phyloP scores from a whole-genome alignment of 2,329 filamentous ascomycete genomes.

The Emergomyces orientalis region DNA sequence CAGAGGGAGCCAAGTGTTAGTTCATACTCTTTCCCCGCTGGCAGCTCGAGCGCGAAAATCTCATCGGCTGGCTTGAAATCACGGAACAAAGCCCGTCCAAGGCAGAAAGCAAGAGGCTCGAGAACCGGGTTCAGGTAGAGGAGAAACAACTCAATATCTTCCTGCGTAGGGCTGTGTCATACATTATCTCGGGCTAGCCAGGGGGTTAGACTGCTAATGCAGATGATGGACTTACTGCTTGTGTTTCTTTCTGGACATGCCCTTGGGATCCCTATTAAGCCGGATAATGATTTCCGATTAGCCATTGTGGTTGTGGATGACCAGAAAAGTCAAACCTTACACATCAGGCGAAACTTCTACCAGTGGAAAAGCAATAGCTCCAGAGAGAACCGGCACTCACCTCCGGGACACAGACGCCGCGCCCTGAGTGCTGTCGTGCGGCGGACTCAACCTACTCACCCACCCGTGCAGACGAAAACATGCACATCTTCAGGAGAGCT shows the following conservation, averaged over 20 bases:
- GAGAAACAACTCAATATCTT: neutral
- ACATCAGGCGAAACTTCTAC: neutral
- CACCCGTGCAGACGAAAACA: too few relatives aligned
- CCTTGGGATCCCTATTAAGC: neutral
- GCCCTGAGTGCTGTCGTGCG: too few relatives aligned
- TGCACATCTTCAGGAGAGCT: too few relatives aligned
- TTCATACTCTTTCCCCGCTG: too few relatives aligned
- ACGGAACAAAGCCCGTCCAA: too few relatives aligned
- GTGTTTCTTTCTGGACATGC: neutral
- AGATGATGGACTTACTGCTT: neutral
- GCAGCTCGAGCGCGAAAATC: too few relatives aligned
- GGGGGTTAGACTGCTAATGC: neutral
- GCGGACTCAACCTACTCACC: too few relatives aligned
- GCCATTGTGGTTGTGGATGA: constrained; percentile 1
- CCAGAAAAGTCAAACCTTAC: constrained; percentile 1
- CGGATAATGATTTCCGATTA: neutral
- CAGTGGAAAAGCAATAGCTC: neutral
- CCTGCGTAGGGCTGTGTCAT: neutral
- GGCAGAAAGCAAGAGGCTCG: too few relatives aligned
- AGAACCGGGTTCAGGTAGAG: neutral
- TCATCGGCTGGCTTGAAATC: too few relatives aligned
- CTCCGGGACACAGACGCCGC: neutral
- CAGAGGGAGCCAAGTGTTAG: too few relatives aligned
- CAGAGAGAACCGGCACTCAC: neutral
- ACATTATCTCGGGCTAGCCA: neutral